Evolutionary conservation across 495 filamentous ascomycete genomes (phyloP), one percentile per base, ranked within the genome.

Genomic region (Penicillium cinerascens): DNA sequence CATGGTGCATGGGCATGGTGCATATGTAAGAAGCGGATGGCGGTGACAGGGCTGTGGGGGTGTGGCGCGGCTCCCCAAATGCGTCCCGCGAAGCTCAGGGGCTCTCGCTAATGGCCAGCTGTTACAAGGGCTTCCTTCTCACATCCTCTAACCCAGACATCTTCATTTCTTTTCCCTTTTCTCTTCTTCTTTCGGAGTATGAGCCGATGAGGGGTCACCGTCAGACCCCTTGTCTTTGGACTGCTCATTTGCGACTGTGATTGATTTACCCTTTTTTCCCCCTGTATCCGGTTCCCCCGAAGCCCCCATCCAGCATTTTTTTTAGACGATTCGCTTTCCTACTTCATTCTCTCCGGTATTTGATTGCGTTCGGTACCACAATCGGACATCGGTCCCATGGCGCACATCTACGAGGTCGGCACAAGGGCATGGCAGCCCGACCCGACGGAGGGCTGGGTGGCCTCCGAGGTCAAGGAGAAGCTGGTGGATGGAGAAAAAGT

Each of bases 361-460:
- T 33, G 29, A 33, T 33, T 33, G 11, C 29, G 11, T 13, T 33
- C 29, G 29, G 4, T 10, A 23, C 44, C 25, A 20, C 39, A 11
- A 16, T 29, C 33, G 49, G 42, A 17, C 8, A 44, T n/a, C 17
- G 22, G 18, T 8, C 3, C 20, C 40, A 51, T 97, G 95, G 90
- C 91, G 78, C 89, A 96, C 76, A 90, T 79, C 64, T 99, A 96
- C 72, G 93, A 97, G 83, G 85, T 97, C 61, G 95, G 92, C 58
- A 97, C 93, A 59, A 82, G 88, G 81, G 95, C 91, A 69, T 99
- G 93, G 93, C 92, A 97, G 81, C 90, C 95, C 55, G 93, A 99
- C 76, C 72, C 82, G 58, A 87, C 86, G 43, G 93, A 99, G 72
- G 93, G 93, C 70, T 99, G 93, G 93, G 79, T 97, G 72, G 88